phyloP scores from a whole-genome alignment of 768 basidiomycete species.

The Lactifluus rugatus region DNA sequence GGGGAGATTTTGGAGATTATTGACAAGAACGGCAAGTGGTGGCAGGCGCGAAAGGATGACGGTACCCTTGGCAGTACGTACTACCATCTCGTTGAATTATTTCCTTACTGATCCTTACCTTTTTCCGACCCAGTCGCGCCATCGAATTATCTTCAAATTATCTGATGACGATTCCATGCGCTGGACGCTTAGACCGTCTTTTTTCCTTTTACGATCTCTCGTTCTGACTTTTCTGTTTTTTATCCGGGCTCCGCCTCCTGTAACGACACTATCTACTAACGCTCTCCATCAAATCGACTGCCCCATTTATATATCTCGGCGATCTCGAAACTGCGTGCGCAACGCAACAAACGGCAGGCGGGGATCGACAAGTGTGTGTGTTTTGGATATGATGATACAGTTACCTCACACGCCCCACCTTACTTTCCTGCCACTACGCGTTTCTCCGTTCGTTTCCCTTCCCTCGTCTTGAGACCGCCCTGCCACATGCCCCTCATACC shows the following conservation, averaged over 20 bases:
- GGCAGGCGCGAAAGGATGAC: constrained; percentile 77
- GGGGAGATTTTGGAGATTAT: constrained; percentile 88
- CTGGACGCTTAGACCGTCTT: constrained; percentile 8
- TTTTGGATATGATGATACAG: not conserved
- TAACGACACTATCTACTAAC: constrained; percentile 8
- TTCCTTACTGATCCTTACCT: not conserved
- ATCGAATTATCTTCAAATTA: constrained; percentile 77
- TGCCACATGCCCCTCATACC: not conserved
- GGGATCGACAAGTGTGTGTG: not conserved
- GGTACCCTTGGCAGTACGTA: constrained; percentile 69
- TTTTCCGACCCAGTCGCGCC: constrained; percentile 50
- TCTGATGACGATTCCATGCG: constrained; percentile 24
- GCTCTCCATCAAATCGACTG: not conserved
- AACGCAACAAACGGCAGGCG: constrained; percentile 1
- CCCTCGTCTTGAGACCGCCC: not conserved
- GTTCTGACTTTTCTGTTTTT: not conserved
- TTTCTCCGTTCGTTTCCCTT: not conserved
- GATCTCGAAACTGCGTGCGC: not conserved
- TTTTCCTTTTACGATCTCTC: not conserved
- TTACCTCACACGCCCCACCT: not conserved
- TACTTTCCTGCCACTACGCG: not conserved
- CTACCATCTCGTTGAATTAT: constrained; percentile 3
- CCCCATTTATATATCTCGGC: not conserved
- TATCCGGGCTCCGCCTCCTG: not conserved
- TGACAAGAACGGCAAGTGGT: constrained; percentile 91